Evolutionary conservation across 257 asterid species (phyloP).

Genomic region (Solanum bulbocastanum): DNA sequence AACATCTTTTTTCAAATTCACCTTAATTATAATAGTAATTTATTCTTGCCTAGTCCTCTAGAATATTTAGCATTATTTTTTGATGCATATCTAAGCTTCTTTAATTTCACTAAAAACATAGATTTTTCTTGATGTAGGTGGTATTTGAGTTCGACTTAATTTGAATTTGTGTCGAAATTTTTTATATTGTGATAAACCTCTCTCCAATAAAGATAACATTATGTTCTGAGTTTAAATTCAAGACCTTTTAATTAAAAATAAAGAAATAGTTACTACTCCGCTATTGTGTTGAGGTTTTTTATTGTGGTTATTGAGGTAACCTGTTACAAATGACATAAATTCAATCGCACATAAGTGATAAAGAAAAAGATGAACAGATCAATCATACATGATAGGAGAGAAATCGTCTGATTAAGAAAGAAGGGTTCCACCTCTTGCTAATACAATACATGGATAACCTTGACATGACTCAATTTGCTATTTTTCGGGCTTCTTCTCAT

Average conservation of each 20-base stretch:
- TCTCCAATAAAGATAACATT: not conserved
- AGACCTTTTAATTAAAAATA: not conserved
- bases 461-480: no score
- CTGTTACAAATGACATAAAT: not conserved
- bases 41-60: not conserved
- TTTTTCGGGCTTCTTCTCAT: no score
- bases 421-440: no score
- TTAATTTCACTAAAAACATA: not conserved
- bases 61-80: not conserved
- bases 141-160: not conserved
- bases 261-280: not conserved
- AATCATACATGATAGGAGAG: no score
- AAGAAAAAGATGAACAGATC: not conserved
- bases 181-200: not conserved
- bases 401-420: no score
- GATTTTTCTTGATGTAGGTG: no score
- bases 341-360: not conserved
- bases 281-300: no score
- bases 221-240: rapidly evolving
- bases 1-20: not conserved
- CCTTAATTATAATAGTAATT: not conserved
- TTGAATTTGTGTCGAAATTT: not conserved
- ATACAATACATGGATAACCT: no score
- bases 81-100: not conserved
- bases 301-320: not conserved